Conservation (phyloP, 192 early-diverging fungal genomes). For the Coemansia guatemalensis region DNA sequence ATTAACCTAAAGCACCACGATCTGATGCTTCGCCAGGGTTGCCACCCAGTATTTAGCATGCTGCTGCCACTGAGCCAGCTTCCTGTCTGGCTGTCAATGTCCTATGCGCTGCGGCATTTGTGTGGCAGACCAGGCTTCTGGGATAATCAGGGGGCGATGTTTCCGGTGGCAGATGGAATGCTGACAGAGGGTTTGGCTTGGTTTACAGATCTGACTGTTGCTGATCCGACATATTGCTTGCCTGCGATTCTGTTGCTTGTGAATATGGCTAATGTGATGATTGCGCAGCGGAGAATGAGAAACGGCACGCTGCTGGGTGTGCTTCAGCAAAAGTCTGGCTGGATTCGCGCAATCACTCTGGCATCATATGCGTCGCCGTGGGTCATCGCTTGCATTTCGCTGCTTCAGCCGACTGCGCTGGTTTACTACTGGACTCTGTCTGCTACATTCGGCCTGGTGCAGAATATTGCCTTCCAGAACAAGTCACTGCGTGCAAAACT, state of each 20-base stretch:
- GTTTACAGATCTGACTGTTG: constrained; percentile 28
- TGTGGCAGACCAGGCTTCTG: constrained; percentile 13
- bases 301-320: constrained; percentile 4
- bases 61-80: constrained; percentile 36
- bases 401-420: constrained; percentile 21
- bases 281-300: constrained; percentile 3
- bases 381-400: constrained; percentile 1
- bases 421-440: constrained; percentile 40
- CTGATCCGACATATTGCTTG: constrained; percentile 21
- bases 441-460: constrained; percentile 20
- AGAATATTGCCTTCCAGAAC: constrained; percentile 23
- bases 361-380: constrained; percentile 3
- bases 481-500: constrained; percentile 14
- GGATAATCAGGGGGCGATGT: not conserved
- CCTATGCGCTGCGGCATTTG: constrained; percentile 34
- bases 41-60: constrained; percentile 32
- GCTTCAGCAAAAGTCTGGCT: not conserved
- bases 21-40: constrained; percentile 36
- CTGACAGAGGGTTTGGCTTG: constrained; percentile 35
- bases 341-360: not conserved
- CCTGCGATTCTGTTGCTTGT: constrained; percentile 9
- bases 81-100: constrained; percentile 46
- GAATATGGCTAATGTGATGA: constrained; percentile 19
- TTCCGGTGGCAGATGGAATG: constrained; percentile 25
- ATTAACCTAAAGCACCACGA: constrained; percentile 22